Base-by-base conservation (phyloP, 2,329 filamentous ascomycete genomes). In the Neofusicoccum kwambonambiense region DNA sequence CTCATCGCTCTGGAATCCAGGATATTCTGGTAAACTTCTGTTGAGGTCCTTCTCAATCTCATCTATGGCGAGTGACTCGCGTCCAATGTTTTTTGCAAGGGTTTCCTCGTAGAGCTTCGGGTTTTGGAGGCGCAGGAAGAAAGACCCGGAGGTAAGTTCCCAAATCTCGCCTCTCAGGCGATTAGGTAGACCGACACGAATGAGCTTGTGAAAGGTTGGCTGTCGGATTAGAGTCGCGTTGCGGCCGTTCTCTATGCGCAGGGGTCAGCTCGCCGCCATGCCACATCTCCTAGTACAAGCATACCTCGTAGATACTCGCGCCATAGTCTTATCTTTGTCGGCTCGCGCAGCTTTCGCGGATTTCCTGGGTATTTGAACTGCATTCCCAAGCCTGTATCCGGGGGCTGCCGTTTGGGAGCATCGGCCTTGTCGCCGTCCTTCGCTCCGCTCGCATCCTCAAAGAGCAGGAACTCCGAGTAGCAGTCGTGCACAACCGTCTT, bases 31-130 rank as follows among this genome's bases (percentile, higher is more conserved):
- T 69, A 99, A 81, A 82, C 93, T 97, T 69, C 95, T 88, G 77
- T 99, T 99, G 57, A 99, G 81, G 75, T 99, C 95, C 78, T 99
- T 99, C 75, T 99, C 95, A 69, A 99, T 99, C 82, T 99, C 95
- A 75, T 99, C 95, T 70, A 98, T 98, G 50, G 95, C 95, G 67
- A 99, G 84, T 11, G 94, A 98, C 69, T 96, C 91, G 73, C 90
- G 87, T 7, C 95, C 95, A 6, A 90, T 87, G 71, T 90, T 93
- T 74, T 95, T 94, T 60, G 86, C 83, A 50, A 99, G 81, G 0
- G 93, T 98, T 65, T 99, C 92, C 50, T 85, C 81, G 73, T 94
- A 99, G 4, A 94, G 81, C 11, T 87, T 90, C 1, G 95, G 95
- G 65, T 90, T 92, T 73, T 97, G 90, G 13, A 99, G 84, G 34